Percentiles rank a stretch among this genome's conserved stretches.
Evolutionary conservation across 208 protist species (phyloP).

Genomic region (Naegleria lovaniensis): DNA sequence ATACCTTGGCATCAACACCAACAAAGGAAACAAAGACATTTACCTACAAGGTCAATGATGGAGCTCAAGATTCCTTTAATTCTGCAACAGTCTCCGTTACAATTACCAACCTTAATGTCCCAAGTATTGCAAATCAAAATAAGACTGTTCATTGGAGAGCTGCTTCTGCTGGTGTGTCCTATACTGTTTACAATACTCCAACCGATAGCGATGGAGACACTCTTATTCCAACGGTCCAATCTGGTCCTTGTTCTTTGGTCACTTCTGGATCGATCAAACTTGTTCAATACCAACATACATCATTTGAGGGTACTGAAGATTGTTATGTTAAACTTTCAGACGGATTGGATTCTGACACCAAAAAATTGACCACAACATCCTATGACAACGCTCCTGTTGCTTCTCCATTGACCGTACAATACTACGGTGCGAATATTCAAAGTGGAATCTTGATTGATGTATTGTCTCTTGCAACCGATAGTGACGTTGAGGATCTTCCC

Average conservation of each 20-base stretch:
- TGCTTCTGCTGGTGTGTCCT: neutral
- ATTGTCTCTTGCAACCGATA: neutral
- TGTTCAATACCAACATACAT: neutral
- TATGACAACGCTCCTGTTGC: neutral
- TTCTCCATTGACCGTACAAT: neutral
- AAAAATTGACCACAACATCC: neutral
- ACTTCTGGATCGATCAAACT: neutral
- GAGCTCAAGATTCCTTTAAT: neutral
- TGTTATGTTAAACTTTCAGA: neutral
- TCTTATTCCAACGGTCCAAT: neutral
- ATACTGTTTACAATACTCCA: constrained; percentile 1
- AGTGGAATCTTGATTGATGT: neutral
- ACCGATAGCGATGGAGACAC: neutral
- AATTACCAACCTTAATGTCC: neutral
- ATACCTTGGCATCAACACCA: neutral
- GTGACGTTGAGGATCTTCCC: neutral
- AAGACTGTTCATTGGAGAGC: constrained; percentile 18
- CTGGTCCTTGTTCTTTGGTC: neutral
- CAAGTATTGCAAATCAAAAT: neutral
- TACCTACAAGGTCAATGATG: neutral
- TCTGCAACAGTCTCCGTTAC: neutral
- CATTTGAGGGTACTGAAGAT: neutral
- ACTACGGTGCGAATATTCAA: neutral
- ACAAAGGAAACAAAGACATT: neutral
- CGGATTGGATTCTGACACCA: neutral